A percentile compares a stretch with the other conserved stretches of the same genome.
These are phyloP conservation scores for Buddleja alternifolia DNA, from an alignment of 257 asterid species.

Conservation along the genomic window DNA sequence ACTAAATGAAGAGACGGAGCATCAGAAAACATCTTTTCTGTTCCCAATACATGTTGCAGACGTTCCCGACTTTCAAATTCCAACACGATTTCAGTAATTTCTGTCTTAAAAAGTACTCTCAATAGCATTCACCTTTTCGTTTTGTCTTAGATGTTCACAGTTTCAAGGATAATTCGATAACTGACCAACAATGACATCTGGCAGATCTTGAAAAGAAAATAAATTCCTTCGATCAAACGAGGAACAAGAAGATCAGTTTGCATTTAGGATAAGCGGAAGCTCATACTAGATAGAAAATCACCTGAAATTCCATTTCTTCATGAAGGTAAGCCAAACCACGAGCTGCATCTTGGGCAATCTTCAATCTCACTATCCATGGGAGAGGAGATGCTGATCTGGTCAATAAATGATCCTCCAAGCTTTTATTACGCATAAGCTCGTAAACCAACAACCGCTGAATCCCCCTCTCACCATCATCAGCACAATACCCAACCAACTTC, in stretches of 20 bases:
- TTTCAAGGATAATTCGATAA: background rate
- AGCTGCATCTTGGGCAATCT: slow-evolving; percentile 92
- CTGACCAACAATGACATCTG: background rate
- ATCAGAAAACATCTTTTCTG: background rate
- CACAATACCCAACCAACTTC: slow-evolving; percentile 87
- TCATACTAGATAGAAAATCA: slow-evolving; percentile 26
- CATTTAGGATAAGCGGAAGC: background rate
- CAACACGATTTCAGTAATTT: too few relatives aligned
- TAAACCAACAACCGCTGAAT: slow-evolving; percentile 91
- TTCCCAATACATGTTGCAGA: too few relatives aligned
- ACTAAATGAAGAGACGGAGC: background rate
- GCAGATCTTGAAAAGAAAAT: background rate
- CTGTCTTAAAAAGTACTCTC: too few relatives aligned
- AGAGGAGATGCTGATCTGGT: slow-evolving; percentile 63
- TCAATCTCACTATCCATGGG: slow-evolving; percentile 72
- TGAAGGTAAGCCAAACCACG: slow-evolving; percentile 92
- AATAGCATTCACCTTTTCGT: background rate
- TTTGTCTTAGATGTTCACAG: background rate
- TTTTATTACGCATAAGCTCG: slow-evolving; percentile 82
- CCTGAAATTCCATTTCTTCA: slow-evolving; percentile 99
- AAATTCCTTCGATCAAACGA: background rate
- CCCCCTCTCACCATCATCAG: slow-evolving; percentile 95
- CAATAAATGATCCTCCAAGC: slow-evolving; percentile 88
- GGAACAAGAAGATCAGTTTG: background rate
- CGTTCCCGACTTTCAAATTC: too few relatives aligned